A percentile compares a stretch with the other conserved stretches of the same genome.
Evolutionary conservation across 2,329 filamentous ascomycete species (phyloP).

Genomic region (Salinomyces thailandicus): DNA sequence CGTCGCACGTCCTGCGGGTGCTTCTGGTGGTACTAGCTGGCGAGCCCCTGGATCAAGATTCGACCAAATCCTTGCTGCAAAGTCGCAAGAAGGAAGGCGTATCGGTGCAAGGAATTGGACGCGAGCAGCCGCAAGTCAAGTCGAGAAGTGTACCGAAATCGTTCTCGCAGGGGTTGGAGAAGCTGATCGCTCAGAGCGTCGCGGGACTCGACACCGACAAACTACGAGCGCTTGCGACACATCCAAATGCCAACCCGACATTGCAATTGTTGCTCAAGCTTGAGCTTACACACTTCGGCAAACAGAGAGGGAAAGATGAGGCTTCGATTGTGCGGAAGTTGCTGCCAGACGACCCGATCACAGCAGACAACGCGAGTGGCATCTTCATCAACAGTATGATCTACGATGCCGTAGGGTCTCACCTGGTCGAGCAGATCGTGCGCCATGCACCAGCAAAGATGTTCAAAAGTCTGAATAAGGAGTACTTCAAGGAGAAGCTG

Average conservation of each 20-base stretch:
- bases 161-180: slow-evolving; percentile 66
- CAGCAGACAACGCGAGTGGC: slow-evolving; percentile 61
- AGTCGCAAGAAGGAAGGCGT: slow-evolving; percentile 89
- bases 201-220: slow-evolving; percentile 66
- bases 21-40: slow-evolving; percentile 79
- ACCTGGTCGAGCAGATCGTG: slow-evolving; percentile 79
- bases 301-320: slow-evolving; percentile 53
- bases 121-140: slow-evolving; percentile 37
- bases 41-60: slow-evolving; percentile 59
- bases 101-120: slow-evolving; percentile 45
- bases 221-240: slow-evolving; percentile 72
- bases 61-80: slow-evolving; percentile 64
- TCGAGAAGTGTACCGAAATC: slow-evolving; percentile 56
- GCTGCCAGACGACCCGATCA: slow-evolving; percentile 67
- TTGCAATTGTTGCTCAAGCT: slow-evolving; percentile 84
- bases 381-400: slow-evolving; percentile 77
- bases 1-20: slow-evolving; percentile 81
- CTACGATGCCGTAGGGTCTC: slow-evolving; percentile 83
- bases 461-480: slow-evolving; percentile 78
- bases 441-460: slow-evolving; percentile 71
- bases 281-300: slow-evolving; percentile 65
- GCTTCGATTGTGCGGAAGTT: slow-evolving; percentile 65
- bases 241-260: slow-evolving; percentile 83
- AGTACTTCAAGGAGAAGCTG: slow-evolving; percentile 70
- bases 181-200: slow-evolving; percentile 70